Evolutionary conservation across 352 stramenopile genomes (phyloP).

Genomic region (Stephanocyclus meneghinianus): DNA sequence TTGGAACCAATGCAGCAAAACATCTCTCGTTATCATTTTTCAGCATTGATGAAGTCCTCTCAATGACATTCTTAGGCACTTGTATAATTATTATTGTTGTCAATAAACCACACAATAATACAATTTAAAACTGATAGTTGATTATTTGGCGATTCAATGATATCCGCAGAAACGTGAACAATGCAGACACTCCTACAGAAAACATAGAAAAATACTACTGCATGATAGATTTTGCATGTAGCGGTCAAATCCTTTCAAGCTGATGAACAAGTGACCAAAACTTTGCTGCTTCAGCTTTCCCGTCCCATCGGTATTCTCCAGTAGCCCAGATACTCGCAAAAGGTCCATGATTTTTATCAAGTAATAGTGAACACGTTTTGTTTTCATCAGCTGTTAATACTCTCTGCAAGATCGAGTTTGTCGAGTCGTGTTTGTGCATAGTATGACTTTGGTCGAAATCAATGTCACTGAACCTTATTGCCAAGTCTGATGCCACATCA

Average conservation of each 20-base stretch:
- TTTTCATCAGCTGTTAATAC: conserved; percentile 54
- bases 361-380: conserved; percentile 32
- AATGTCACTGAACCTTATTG: conserved; percentile 51
- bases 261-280: conserved; percentile 59
- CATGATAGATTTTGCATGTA: no score
- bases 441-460: conserved; percentile 28
- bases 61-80: no score
- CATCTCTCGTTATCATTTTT: no score
- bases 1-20: no score
- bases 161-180: no score
- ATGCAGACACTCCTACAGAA: no score
- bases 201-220: no score
- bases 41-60: no score
- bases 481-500: conserved; percentile 54
- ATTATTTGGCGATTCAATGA: no score
- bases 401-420: conserved; percentile 33
- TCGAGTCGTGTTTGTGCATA: not conserved
- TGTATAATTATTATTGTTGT: no score
- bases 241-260: not conserved
- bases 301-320: conserved; percentile 69
- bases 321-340: conserved; percentile 66
- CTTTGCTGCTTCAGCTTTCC: conserved; percentile 44
- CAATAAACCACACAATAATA: no score
- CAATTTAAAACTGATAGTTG: no score
- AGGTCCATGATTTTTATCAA: conserved; percentile 56